These are phyloP conservation scores for Monosporascus sp. DNA, from an alignment of 2,329 filamentous ascomycete genomes.

Conservation along the genomic window DNA sequence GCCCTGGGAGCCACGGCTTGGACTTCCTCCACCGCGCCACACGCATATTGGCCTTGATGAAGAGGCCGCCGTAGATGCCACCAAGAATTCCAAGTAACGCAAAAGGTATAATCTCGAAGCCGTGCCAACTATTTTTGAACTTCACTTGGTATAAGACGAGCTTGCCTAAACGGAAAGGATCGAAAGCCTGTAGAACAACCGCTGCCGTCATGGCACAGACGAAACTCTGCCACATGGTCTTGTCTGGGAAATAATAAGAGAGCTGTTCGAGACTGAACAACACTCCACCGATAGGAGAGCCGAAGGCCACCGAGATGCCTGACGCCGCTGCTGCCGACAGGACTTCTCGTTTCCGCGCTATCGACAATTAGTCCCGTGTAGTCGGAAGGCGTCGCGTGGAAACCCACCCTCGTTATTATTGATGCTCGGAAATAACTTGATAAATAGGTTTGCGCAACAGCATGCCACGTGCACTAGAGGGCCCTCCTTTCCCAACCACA, in stretches of 20 bases:
- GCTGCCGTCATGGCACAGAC: constrained; percentile 99
- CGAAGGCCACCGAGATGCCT: constrained; percentile 91
- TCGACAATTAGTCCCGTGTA: constrained; percentile 19
- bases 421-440: constrained; percentile 79
- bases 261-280: constrained; percentile 96
- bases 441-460: constrained; percentile 91
- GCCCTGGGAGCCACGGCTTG: constrained; percentile 59
- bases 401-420: constrained; percentile 76
- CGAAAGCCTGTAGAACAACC: constrained; percentile 84
- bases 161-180: constrained; percentile 92
- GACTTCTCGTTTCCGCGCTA: constrained; percentile 87
- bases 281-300: constrained; percentile 89
- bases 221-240: constrained; percentile 99
- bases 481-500: constrained; percentile 97
- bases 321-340: constrained; percentile 88
- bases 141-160: constrained; percentile 94
- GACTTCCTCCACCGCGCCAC: constrained; percentile 77
- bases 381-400: not conserved
- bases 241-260: constrained; percentile 96
- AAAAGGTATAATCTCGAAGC: constrained; percentile 89
- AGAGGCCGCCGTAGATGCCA: constrained; percentile 89
- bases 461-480: constrained; percentile 94
- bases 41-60: constrained; percentile 91
- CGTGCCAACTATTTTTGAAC: constrained; percentile 88
- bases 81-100: constrained; percentile 80